Conservation (phyloP, 208 protist genomes). For the Trypanosoma congolense region DNA sequence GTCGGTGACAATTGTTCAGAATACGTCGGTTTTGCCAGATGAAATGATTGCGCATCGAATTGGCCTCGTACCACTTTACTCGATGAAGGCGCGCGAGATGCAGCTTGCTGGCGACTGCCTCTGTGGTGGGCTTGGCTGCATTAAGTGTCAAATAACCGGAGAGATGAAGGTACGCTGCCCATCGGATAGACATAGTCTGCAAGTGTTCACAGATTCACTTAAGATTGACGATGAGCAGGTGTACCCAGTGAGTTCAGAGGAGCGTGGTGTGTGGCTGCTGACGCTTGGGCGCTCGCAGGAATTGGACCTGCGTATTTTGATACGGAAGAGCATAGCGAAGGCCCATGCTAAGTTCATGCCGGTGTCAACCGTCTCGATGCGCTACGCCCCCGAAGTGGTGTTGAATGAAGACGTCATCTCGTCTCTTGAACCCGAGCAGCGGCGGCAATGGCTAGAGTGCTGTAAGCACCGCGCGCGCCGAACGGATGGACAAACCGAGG, state of each 20-base stretch:
- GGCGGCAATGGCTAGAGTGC: slow-evolving; percentile 76
- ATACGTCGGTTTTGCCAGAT: slow-evolving; percentile 96
- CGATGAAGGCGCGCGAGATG: slow-evolving; percentile 77
- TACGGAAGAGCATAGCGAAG: slow-evolving; percentile 96
- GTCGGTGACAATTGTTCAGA: slow-evolving; percentile 92
- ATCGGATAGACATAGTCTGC: slow-evolving; percentile 57
- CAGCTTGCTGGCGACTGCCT: slow-evolving; percentile 82
- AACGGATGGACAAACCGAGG: slow-evolving; percentile 67
- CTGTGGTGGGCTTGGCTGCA: slow-evolving; percentile 75
- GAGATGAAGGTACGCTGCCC: slow-evolving; percentile 80
- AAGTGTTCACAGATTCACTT: slow-evolving; percentile 79
- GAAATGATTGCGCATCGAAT: slow-evolving; percentile 99
- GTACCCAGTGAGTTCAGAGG: slow-evolving; percentile 77
- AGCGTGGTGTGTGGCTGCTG: slow-evolving; percentile 81
- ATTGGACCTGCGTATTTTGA: slow-evolving; percentile 69
- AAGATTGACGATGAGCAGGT: slow-evolving; percentile 74
- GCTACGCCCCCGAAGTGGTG: slow-evolving; percentile 88
- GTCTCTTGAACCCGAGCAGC: slow-evolving; percentile 55
- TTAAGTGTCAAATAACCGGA: slow-evolving; percentile 83
- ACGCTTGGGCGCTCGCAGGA: slow-evolving; percentile 84
- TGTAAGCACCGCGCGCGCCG: slow-evolving; percentile 89
- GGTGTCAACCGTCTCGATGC: slow-evolving; percentile 90
- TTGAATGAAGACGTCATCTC: slow-evolving; percentile 87
- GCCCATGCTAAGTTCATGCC: slow-evolving; percentile 98
- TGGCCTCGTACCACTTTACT: slow-evolving; percentile 96